phyloP scores from a whole-genome alignment of 805 yeast genomes.

The Lipomyces sp. region DNA sequence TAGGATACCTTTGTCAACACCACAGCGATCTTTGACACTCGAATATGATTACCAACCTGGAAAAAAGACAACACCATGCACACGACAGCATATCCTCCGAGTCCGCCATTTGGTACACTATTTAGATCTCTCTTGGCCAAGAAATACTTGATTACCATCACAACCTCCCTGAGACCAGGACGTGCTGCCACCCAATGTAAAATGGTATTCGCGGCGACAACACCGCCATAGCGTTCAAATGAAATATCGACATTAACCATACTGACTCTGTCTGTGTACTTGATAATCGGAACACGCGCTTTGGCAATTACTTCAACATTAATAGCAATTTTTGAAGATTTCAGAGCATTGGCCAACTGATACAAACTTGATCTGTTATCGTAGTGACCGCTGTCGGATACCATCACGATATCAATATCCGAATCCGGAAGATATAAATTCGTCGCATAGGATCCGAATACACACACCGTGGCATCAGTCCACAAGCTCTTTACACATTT shows the following conservation, averaged over 20 bases:
- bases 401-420: constrained; percentile 90
- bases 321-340: constrained; percentile 64
- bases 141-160: constrained; percentile 82
- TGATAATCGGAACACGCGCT: constrained; percentile 93
- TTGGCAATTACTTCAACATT: constrained; percentile 83
- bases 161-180: constrained; percentile 83
- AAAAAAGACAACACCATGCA: constrained; percentile 82
- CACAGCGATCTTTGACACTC: neutral
- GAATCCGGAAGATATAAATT: constrained; percentile 92
- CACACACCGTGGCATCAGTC: constrained; percentile 79
- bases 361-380: constrained; percentile 70
- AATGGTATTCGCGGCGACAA: constrained; percentile 79
- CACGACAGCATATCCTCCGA: constrained; percentile 93
- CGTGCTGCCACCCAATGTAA: constrained; percentile 71
- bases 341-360: constrained; percentile 70
- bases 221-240: constrained; percentile 80
- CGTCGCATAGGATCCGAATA: constrained; percentile 94
- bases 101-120: constrained; percentile 89
- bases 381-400: constrained; percentile 62
- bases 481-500: constrained; percentile 60
- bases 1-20: neutral
- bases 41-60: constrained; percentile 41
- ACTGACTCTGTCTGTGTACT: constrained; percentile 75
- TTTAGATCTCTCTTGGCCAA: constrained; percentile 75
- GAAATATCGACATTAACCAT: constrained; percentile 85